Evolutionary conservation across 2,329 filamentous ascomycete genomes (phyloP), one percentile per base, ranked within the genome.

Genomic region (Magnaporthiopsis poae): DNA sequence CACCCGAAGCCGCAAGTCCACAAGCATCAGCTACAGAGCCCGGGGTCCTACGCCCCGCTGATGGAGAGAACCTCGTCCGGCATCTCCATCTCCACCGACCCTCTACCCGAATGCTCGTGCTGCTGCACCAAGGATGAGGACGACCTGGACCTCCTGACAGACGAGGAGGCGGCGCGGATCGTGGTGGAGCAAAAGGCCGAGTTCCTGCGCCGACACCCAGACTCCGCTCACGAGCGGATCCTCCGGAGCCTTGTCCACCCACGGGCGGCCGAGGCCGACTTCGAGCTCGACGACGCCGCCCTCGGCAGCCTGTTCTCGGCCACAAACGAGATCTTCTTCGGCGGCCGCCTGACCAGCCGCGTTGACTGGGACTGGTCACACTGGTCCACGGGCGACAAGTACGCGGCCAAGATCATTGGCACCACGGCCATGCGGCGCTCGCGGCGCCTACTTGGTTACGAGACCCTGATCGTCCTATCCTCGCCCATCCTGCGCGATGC

Each of bases 321-420:
- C 11, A 82, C 83, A 61, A 87, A 89, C 74, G 82, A 85, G 65
- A 79, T 88, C 61, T 88, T 89, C 76, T 89, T 89, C 74, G 77
- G 78, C 65, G 82, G 84, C 33, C 79, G 78, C 8, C 78, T 89
- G 15, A 78, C 79, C 36, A 80, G 81, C n/a, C 81, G 86, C 33
- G 86, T 88, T 5, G 77, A 78, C 33, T 88, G 86, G 85, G 83
- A 85, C 70, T 88, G 86, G 86, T 85, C 83, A 59, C 79, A 84
- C 82, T 79, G 83, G 68, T 74, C 76, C 3, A 79, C 79, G 2
- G 79, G 80, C 64, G 71, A 77, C 2, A 80, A 81, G 68, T 87
- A 86, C 71, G 77, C 81, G 66, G 79, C 76, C 68, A 80, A 83
- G 66, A 82, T 88, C 61, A 84, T 89, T 64, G 86, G 86, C 59